phyloP scores from a whole-genome alignment of 2,329 filamentous ascomycete species.

The Fusarium guadeloupense region DNA sequence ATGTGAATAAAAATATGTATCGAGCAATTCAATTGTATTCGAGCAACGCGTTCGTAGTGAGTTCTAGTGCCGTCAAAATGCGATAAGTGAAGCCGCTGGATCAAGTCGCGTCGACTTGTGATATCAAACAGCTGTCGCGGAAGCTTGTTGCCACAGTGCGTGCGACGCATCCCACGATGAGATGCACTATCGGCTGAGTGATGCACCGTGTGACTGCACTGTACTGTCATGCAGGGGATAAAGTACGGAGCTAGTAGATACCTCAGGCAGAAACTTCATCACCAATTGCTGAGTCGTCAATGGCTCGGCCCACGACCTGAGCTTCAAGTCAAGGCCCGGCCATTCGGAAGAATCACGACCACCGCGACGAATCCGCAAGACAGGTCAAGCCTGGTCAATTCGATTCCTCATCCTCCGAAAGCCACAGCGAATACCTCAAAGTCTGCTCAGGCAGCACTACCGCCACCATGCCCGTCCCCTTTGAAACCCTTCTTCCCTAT shows the following conservation, averaged over 20 bases:
- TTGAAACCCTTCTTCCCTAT: constrained; percentile 71
- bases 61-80: constrained; percentile 10
- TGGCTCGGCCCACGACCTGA: constrained; percentile 39
- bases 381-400: constrained; percentile 41
- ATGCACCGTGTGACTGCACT: constrained; percentile 26
- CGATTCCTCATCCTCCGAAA: constrained; percentile 16
- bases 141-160: constrained; percentile 44
- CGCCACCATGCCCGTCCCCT: constrained; percentile 67
- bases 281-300: constrained; percentile 44
- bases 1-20: constrained; percentile 1
- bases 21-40: not conserved
- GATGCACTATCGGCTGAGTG: constrained; percentile 1
- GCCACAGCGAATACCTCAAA: constrained; percentile 21
- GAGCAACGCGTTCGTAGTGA: constrained; percentile 18
- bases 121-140: constrained; percentile 41
- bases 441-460: constrained; percentile 47
- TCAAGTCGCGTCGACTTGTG: constrained; percentile 40
- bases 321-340: constrained; percentile 43
- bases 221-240: constrained; percentile 31
- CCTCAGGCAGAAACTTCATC: constrained; percentile 43
- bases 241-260: constrained; percentile 3
- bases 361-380: constrained; percentile 28
- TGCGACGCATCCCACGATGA: constrained; percentile 27
- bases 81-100: constrained; percentile 19
- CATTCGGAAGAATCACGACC: constrained; percentile 34